phyloP scores from a whole-genome alignment of 1,139 yeast species.

The Candida glucosophila region DNA sequence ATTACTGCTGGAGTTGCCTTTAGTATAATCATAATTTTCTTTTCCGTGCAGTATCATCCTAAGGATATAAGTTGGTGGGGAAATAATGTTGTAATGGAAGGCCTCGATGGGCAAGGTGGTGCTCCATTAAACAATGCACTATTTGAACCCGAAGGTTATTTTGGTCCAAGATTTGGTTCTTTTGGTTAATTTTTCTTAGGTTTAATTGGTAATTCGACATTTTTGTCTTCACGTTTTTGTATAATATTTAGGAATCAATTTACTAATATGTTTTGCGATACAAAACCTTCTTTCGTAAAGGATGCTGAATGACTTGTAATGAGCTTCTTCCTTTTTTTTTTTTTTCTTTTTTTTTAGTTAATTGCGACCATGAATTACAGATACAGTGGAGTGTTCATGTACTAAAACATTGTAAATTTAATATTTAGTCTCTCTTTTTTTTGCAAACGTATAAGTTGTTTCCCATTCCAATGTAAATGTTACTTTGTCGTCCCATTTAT shows the following conservation, averaged over 20 bases:
- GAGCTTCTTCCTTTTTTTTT: too few relatives aligned
- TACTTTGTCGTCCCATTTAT: constrained; percentile 38
- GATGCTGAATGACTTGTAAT: too few relatives aligned
- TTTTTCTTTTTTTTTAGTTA: too few relatives aligned
- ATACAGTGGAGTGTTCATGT: too few relatives aligned
- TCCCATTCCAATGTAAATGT: constrained; percentile 48
- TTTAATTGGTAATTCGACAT: too few relatives aligned
- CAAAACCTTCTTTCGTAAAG: too few relatives aligned
- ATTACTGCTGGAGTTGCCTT: constrained; percentile 49
- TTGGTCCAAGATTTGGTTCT: constrained; percentile 41
- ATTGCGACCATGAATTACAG: too few relatives aligned
- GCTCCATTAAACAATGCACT: constrained; percentile 8
- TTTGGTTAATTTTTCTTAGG: too few relatives aligned
- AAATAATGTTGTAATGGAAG: constrained; percentile 21
- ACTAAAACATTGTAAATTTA: too few relatives aligned
- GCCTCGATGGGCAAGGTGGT: constrained; percentile 16
- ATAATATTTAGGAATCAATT: too few relatives aligned
- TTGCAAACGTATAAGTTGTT: constrained; percentile 44
- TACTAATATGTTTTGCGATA: too few relatives aligned
- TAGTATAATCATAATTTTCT: constrained; percentile 39
- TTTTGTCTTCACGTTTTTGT: too few relatives aligned
- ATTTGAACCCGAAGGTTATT: constrained; percentile 31
- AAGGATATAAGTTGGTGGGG: constrained; percentile 46
- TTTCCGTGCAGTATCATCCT: constrained; percentile 36
- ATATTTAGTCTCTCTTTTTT: constrained; percentile 15